Evolutionary conservation across 2,329 filamentous ascomycete species (phyloP), one percentile per base, ranked within the genome.

Genomic region (Lojkania enalia): DNA sequence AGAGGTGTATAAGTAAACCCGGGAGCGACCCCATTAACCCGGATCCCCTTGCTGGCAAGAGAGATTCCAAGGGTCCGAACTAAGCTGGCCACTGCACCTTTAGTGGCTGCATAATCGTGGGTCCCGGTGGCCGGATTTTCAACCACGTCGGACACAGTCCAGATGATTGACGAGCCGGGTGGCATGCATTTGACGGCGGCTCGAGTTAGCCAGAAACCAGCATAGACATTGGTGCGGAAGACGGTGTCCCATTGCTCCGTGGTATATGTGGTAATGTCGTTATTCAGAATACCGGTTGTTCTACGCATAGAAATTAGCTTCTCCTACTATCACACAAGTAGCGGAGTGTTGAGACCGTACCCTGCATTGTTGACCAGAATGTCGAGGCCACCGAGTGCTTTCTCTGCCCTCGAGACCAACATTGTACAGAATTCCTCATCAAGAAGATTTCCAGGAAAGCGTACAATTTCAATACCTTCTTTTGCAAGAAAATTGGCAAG

Each of bases 351-450:
- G n/a, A n/a, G n/a, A 27, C 20, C 42, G 32, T 32, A 49, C 46
- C 46, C 46, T 37, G 41, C 46, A 18, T 49, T 44, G 15, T 44
- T 44, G n/a, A 49, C 42, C 20, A 49, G 15, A 39, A 49, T 49
- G 32, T 49, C 46, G 15, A 49, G 18, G 13, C 40, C 44, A 12
- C 44, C 44, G 6, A 48, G 29, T 20, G 41, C 39, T 21, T 31
- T 35, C 16, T 44, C 21, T 16, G 45, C 45, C 25, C 35, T 41
- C 20, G 19, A 4, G 2, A 45, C 42, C 11, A 45, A 20, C 2
- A 42, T 18, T 27, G 30, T 25, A 21, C 46, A 49, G 16, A 49
- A 49, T 16, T 31, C 29, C 33, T 49, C 46, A 21, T 45, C 33
- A 12, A 41, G 23, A 12, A 49, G 42, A 45, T 45, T 35, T 2